These are phyloP conservation scores for Adansonia digitata DNA, from an alignment of 345 rosid species.

Conservation along the genomic window DNA sequence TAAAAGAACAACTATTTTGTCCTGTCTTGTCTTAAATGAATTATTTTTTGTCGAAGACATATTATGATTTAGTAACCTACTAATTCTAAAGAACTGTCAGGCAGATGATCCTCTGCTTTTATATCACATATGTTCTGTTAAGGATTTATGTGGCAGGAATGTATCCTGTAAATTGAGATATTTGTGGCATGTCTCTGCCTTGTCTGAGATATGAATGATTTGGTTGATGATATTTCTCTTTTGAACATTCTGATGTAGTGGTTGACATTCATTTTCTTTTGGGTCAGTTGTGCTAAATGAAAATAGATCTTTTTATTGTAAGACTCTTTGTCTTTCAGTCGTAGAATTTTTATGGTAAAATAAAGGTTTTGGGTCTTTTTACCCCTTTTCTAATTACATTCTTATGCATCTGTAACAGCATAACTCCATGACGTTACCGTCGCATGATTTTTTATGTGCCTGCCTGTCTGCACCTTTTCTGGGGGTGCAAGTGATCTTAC, in stretches of 20 bases:
- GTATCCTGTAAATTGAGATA: not conserved
- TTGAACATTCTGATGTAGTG: not conserved
- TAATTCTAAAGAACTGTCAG: not conserved
- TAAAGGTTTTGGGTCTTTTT: not conserved
- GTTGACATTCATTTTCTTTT: not conserved
- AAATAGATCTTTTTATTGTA: conserved; percentile 9
- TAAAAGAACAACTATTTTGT: not conserved
- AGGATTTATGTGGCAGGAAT: not conserved
- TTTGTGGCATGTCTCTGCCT: not conserved
- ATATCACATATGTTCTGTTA: not conserved
- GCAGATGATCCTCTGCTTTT: not conserved
- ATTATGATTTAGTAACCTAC: not conserved
- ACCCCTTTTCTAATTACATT: not conserved
- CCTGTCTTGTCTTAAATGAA: not conserved
- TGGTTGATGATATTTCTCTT: not conserved
- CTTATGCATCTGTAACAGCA: not conserved
- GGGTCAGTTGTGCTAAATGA: not conserved
- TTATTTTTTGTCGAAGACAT: not conserved
- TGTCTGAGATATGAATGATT: not conserved
- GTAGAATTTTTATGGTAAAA: conserved; percentile 20
- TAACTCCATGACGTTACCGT: conserved; percentile 10
- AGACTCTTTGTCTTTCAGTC: conserved; percentile 11
- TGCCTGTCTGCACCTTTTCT: conserved; percentile 9
- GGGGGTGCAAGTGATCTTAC: conserved; percentile 23
- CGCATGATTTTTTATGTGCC: conserved; percentile 9